These are phyloP conservation scores for Sesbania bispinosa DNA, from an alignment of 306 rosid species.

Conservation along the genomic window DNA sequence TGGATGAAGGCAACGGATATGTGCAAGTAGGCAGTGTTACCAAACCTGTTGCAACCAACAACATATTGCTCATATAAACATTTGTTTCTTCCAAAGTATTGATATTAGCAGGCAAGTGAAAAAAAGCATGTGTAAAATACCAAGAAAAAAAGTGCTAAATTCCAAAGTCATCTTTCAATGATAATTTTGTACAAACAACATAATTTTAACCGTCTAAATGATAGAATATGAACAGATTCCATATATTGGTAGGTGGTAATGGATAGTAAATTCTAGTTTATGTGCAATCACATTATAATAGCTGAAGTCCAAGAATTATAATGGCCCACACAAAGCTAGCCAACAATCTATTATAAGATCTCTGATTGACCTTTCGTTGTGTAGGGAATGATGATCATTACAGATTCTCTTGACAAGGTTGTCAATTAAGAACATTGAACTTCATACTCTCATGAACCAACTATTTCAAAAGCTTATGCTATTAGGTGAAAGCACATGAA, in stretches of 20 bases:
- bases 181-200: no score
- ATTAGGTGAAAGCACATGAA: no score
- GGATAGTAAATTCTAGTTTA: neutral
- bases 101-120: neutral
- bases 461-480: no score
- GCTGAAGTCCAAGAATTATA: neutral
- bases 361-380: neutral
- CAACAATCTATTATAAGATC: neutral
- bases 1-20: conserved; percentile 92
- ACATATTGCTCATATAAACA: neutral
- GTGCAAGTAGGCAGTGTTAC: conserved; percentile 86
- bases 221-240: no score
- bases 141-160: neutral
- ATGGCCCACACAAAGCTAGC: neutral
- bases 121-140: neutral
- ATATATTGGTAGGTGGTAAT: neutral
- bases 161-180: neutral
- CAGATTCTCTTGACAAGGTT: neutral
- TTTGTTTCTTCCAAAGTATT: conserved; percentile 3
- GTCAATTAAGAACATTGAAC: neutral
- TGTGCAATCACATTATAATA: neutral
- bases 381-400: neutral
- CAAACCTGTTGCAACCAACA: conserved; percentile 52
- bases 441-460: neutral
- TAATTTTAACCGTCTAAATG: no score